Conservation (phyloP, 2,329 filamentous ascomycete genomes). For the Aspergillus melleus region DNA sequence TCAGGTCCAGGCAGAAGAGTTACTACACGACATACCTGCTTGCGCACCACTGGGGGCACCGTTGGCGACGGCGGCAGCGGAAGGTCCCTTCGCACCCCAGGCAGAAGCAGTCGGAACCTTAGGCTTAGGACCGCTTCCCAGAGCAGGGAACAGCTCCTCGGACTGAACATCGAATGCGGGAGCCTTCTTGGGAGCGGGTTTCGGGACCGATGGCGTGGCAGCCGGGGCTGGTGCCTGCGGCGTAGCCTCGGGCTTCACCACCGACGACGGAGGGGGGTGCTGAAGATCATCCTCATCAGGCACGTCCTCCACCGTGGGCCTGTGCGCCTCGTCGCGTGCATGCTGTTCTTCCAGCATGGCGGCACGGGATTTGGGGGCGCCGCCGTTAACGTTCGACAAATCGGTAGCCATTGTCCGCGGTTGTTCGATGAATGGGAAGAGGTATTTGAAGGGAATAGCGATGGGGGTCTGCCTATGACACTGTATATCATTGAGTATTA, state of each 20-base stretch:
- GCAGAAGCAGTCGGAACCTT: conserved; percentile 64
- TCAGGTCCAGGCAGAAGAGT: neutral
- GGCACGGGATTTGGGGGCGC: conserved; percentile 47
- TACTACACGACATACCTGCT: conserved; percentile 46
- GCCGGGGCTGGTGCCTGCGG: conserved; percentile 25
- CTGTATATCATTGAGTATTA: neutral
- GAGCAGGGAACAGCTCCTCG: conserved; percentile 89
- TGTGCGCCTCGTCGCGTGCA: conserved; percentile 53
- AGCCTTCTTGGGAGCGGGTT: conserved; percentile 42
- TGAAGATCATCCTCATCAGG: conserved; percentile 74
- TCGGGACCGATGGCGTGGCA: conserved; percentile 39
- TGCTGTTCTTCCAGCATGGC: conserved; percentile 57
- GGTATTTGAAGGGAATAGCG: neutral
- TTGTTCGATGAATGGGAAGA: neutral
- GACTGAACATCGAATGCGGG: conserved; percentile 75
- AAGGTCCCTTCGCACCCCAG: conserved; percentile 69
- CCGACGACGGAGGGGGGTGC: conserved; percentile 53
- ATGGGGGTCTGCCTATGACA: neutral
- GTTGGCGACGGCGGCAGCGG: conserved; percentile 44
- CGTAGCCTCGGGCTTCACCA: conserved; percentile 28
- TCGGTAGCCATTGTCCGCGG: conserved; percentile 33
- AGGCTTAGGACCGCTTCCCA: conserved; percentile 71
- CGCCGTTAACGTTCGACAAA: conserved; percentile 33
- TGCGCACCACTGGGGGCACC: conserved; percentile 57
- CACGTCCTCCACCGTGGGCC: conserved; percentile 76